These are phyloP conservation scores for Penicillium parvum DNA, from an alignment of 495 filamentous ascomycete species.

Conservation along the genomic window DNA sequence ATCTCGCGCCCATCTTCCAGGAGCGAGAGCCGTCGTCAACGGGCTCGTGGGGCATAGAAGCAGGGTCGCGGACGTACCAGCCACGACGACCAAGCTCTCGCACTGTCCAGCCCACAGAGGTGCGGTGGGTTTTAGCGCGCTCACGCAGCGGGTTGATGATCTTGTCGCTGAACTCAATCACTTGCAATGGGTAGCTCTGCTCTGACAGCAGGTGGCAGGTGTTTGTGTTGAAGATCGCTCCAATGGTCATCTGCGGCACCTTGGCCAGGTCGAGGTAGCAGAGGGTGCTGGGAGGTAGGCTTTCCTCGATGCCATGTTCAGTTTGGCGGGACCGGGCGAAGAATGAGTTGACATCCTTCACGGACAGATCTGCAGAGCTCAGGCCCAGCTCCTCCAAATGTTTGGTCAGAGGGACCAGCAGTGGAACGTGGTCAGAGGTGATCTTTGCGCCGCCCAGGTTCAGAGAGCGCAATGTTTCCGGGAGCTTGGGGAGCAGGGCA, in stretches of 20 bases:
- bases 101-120: conserved; percentile 58
- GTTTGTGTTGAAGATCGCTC: conserved; percentile 55
- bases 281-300: conserved; percentile 60
- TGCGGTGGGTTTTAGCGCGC: conserved; percentile 45
- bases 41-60: conserved; percentile 29
- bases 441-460: conserved; percentile 76
- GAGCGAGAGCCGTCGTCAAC: conserved; percentile 50
- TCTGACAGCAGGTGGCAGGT: conserved; percentile 56
- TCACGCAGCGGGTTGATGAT: conserved; percentile 58
- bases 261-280: conserved; percentile 72
- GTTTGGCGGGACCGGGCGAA: conserved; percentile 30
- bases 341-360: conserved; percentile 58
- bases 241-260: conserved; percentile 53
- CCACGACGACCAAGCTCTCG: conserved; percentile 65
- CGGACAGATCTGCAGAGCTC: conserved; percentile 60
- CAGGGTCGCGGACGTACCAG: conserved; percentile 61
- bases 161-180: conserved; percentile 74
- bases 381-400: conserved; percentile 77
- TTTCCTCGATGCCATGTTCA: conserved; percentile 19
- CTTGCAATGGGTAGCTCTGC: conserved; percentile 66
- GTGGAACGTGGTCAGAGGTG: conserved; percentile 56
- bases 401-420: conserved; percentile 67
- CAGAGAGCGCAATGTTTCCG: conserved; percentile 64
- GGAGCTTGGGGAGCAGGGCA: conserved; percentile 63
- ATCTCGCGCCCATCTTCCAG: conserved; percentile 90